Base-by-base conservation (phyloP, 75 land plant species). In the Picea sitchensis region DNA sequence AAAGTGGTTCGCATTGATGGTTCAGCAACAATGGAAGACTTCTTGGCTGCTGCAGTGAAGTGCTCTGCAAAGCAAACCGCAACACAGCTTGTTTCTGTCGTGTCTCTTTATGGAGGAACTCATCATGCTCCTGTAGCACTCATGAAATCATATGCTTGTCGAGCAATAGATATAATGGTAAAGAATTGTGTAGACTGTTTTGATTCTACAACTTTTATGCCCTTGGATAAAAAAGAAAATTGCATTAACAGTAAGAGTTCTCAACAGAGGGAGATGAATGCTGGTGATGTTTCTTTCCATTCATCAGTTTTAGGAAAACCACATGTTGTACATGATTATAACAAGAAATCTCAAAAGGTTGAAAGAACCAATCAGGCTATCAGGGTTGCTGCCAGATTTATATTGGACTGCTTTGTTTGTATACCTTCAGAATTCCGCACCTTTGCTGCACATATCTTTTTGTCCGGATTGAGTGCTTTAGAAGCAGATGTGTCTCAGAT, bases 391-490 rank as follows among this genome's bases (percentile, higher is more conserved):
- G 84, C 90, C 44, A 77, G 83, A 74, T 90, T 90, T 86, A 30
- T 92, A 57, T 82, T 93, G 62, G 90, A 91, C 17, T 88, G 86
- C 76, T 82, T 96, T 63, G 36, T 65, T 75, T 77, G 76, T 81
- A 21, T 93, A 60, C 96, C 96, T 76, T 69, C 81, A 71, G 98
- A 96, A 65, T 89, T 92, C 81, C 83, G 81, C 26, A 77, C 78
- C 61, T 96, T 86, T 86, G 94, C 90, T 68, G 90, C 90, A 21
- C 87, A 91, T 36, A 79, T 93, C n/a, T 75, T 96, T 34, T 80
- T 90, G 78, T 78, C 86, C 59, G 96, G 89, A 9, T 59, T 92
- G 51, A 77, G 58, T 67, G 54, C 75, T 47, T 11, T 87, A 56
- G 65, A 83, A 11, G 87, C 88, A 65, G 79, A 85, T 81, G 88